Evolutionary conservation across 768 basidiomycete genomes (phyloP), one percentile per base, ranked within the genome.

Genomic region (Kwoniella pini): DNA sequence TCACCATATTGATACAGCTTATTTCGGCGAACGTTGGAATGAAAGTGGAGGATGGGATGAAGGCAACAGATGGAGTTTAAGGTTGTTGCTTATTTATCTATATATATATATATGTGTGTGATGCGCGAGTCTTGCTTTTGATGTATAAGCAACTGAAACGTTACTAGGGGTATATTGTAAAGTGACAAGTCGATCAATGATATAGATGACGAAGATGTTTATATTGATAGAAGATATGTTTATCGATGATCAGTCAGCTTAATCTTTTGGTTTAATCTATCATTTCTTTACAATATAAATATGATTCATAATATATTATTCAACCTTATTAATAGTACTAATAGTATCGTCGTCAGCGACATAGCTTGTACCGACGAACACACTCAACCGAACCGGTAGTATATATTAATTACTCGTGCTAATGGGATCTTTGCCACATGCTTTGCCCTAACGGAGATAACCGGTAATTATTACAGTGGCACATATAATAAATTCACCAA

Each of bases 1-100:
- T 48, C 3, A 60, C 63, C 57, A 64, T 64, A 51, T 44, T 58
- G 62, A 58, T 54, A 44, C 55, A 57, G 44, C 55, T 49, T 30
- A 31, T 38, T 30, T 39, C 53, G 53, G 53, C 55, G 46, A 42
- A 53, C 36, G 52, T 50, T 26, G n/a, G 40, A 28, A 28, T 27
- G 53, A 26, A 54, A 40, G 27, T 42, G 30, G 53, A n/a, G n/a
- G n/a, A n/a, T n/a, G n/a, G n/a, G n/a, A 40, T 13, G 27, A 21
- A 40, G 22, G 2, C 24, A 51, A 24, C 17, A 21, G 49, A 13
- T 24, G 17, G 49, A 38, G 26, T 28, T 17, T 21, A 28, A n/a
- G n/a, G n/a, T n/a, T n/a, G n/a, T n/a, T n/a, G n/a, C n/a, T n/a
- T n/a, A n/a, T n/a, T n/a, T n/a, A n/a, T n/a, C n/a, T n/a, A n/a